Conservation (phyloP, 2,329 filamentous ascomycete species). For the Didymella exigua region DNA sequence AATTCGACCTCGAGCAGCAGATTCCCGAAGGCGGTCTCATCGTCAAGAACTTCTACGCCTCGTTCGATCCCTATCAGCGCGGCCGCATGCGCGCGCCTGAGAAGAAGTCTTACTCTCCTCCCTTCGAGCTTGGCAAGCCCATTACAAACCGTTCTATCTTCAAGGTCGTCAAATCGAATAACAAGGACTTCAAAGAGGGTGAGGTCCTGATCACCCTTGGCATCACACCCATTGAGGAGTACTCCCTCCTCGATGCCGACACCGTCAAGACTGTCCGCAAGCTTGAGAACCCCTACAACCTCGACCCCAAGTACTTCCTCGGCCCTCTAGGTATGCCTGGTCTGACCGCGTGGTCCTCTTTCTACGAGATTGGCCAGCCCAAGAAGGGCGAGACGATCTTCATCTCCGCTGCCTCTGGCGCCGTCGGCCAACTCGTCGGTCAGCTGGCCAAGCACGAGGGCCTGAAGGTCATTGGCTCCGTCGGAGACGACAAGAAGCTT, state of each 20-base stretch:
- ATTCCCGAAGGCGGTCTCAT: conserved; percentile 69
- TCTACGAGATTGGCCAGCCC: conserved; percentile 76
- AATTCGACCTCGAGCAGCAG: conserved; percentile 69
- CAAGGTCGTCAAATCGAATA: conserved; percentile 73
- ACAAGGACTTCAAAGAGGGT: conserved; percentile 66
- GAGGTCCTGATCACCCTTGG: conserved; percentile 65
- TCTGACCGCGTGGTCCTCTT: conserved; percentile 73
- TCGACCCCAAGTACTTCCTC: conserved; percentile 71
- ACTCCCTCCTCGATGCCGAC: conserved; percentile 62
- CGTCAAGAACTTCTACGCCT: conserved; percentile 73
- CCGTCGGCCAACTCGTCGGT: conserved; percentile 81
- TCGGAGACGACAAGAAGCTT: conserved; percentile 79
- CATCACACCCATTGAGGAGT: conserved; percentile 69
- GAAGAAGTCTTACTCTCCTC: conserved; percentile 69
- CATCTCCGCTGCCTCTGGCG: conserved; percentile 78
- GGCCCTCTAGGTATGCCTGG: conserved; percentile 81
- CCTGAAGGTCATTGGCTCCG: conserved; percentile 77
- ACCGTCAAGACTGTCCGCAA: conserved; percentile 55
- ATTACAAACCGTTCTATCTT: conserved; percentile 69
- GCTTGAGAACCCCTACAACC: conserved; percentile 71
- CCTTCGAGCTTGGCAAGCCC: conserved; percentile 66
- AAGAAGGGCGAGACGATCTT: conserved; percentile 83
- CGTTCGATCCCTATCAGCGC: conserved; percentile 85
- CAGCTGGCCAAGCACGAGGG: conserved; percentile 84
- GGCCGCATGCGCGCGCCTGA: conserved; percentile 73